Base-by-base conservation (phyloP, 2,329 filamentous ascomycete species). In the Fusarium succisae region DNA sequence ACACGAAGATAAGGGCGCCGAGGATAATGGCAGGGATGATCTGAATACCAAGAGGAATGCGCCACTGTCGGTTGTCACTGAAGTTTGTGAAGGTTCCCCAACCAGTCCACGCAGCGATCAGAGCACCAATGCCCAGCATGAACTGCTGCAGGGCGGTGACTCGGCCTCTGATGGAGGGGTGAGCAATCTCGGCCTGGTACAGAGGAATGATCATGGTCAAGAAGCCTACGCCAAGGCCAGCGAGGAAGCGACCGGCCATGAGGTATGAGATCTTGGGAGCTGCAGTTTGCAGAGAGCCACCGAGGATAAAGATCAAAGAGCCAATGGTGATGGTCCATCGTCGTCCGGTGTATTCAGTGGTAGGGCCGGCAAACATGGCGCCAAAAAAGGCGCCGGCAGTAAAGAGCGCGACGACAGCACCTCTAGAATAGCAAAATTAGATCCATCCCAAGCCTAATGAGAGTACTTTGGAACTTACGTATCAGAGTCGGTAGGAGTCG, bases 71-170 rank as follows among this genome's bases (percentile, higher is more conserved):
- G 62, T 76, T 51, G 38, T 78, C n/a, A n/a, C n/a, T n/a, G n/a
- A n/a, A 81, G 35, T 80, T 79, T 26, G 78, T 70, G 66, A 77
- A 83, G 2, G 80, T 84, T 50, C 91, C 93, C 70, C 91, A 96
- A 1, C 90, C 91, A 54, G 93, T 90, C 93, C 93, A 95, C 1
- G 90, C 87, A 0, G 94, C 93, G 22, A 91, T 83, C 4, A 96
- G 87, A 22, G 92, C 85, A 64, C 94, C 94, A 35, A 96, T 88
- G 3, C 93, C 93, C 58, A 96, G 81, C 93, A 95, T 95, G 79
- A 95, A 95, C 77, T 95, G 93, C 80, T 95, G 93, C 8, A 96
- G 85, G 37, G 90, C 89, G 1, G 93, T 95, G 38, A 96, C 88
- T 71, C 91, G 86, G 18, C 93, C 94, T 80, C 94, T 89, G 77